Evolutionary conservation across 805 yeast genomes (phyloP).

Genomic region (Tetrapisispora namnaoensis): DNA sequence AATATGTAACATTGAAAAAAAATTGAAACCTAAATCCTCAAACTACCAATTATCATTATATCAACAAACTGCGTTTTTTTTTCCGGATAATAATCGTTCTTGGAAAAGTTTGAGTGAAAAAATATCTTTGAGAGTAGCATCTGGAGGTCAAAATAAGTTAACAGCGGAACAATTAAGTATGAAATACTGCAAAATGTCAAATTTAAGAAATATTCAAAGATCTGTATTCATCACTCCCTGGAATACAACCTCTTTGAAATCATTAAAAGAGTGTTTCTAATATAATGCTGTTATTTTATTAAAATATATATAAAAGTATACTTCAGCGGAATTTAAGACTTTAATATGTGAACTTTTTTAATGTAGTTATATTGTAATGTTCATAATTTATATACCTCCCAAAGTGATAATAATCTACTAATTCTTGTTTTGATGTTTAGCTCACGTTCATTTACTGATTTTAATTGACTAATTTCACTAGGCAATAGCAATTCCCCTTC

Average conservation of each 20-base stretch:
- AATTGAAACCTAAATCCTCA: constrained; percentile 23
- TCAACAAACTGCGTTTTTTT: constrained; percentile 59
- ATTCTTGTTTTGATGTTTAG: constrained; percentile 44
- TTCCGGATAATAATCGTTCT: constrained; percentile 57
- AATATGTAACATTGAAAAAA: constrained; percentile 40
- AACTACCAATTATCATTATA: constrained; percentile 11
- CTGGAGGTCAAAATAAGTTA: constrained; percentile 39
- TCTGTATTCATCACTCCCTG: constrained; percentile 58
- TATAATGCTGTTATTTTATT: background rate
- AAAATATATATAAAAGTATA: background rate
- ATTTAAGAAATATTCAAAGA: constrained; percentile 51
- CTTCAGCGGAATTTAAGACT: background rate
- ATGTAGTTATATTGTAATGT: background rate
- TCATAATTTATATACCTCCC: constrained; percentile 42
- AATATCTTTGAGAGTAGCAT: constrained; percentile 51
- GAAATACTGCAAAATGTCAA: constrained; percentile 40
- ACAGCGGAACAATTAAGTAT: constrained; percentile 41
- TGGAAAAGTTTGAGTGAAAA: constrained; percentile 58
- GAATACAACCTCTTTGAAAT: constrained; percentile 25
- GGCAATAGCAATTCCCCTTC: constrained; percentile 67
- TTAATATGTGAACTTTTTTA: constrained; percentile 5
- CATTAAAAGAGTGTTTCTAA: constrained; percentile 25
- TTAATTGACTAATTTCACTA: constrained; percentile 65
- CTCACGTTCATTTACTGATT: constrained; percentile 49
- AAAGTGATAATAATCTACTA: constrained; percentile 45